These are phyloP conservation scores for Huntiella omanensis DNA, from an alignment of 2,329 filamentous ascomycete genomes.

Conservation along the genomic window DNA sequence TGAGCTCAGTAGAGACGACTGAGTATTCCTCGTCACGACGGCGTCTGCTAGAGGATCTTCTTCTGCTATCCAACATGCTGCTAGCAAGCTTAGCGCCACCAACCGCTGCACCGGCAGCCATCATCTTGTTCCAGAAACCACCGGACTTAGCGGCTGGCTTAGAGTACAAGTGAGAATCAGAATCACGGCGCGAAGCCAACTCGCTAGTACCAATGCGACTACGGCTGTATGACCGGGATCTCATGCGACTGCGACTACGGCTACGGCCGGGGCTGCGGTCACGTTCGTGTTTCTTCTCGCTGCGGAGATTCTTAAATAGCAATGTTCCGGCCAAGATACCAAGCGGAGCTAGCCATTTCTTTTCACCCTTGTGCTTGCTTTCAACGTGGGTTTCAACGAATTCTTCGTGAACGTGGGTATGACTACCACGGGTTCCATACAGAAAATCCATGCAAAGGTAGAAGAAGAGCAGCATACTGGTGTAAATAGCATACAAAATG, in stretches of 20 bases:
- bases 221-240: constrained; percentile 19
- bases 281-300: constrained; percentile 22
- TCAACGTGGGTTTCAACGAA: constrained; percentile 21
- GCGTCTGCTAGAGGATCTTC: constrained; percentile 26
- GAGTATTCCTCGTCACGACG: constrained; percentile 41
- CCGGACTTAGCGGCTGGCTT: constrained; percentile 18
- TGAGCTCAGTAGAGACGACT: constrained; percentile 42
- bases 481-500: constrained; percentile 67
- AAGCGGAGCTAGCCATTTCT: constrained; percentile 32
- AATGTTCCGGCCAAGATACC: constrained; percentile 31
- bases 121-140: constrained; percentile 37
- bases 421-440: constrained; percentile 29
- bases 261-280: constrained; percentile 19
- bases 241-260: constrained; percentile 14
- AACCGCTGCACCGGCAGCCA: constrained; percentile 40
- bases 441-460: constrained; percentile 70
- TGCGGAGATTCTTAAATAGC: constrained; percentile 26
- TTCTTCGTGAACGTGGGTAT: constrained; percentile 29
- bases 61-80: constrained; percentile 24
- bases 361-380: constrained; percentile 18
- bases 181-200: constrained; percentile 34
- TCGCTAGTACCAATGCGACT: constrained; percentile 29
- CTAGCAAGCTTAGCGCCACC: constrained; percentile 45
- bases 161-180: constrained; percentile 45
- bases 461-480: constrained; percentile 47